These are phyloP conservation scores for Plasmodium falciparum DNA, from an alignment of 169 alveolate species.

Conservation along the genomic window DNA sequence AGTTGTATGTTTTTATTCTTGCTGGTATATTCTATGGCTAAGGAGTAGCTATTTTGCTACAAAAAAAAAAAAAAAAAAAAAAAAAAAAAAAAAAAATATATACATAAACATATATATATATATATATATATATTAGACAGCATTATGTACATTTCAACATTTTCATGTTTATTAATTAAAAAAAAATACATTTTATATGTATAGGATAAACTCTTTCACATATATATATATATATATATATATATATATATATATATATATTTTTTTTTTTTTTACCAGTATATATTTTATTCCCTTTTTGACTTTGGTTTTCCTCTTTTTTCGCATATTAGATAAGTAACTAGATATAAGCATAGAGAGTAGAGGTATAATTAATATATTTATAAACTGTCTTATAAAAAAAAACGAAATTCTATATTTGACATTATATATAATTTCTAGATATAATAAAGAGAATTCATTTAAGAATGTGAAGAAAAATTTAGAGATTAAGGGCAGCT, in stretches of 20 bases:
- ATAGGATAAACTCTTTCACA: neutral
- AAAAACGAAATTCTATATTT: slow-evolving; percentile 23
- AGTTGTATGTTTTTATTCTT: slow-evolving; percentile 33
- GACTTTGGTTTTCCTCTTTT: neutral
- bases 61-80: neutral
- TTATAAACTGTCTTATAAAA: slow-evolving; percentile 29
- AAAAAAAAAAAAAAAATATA: neutral
- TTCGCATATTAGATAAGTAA: neutral
- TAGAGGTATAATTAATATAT: slow-evolving; percentile 48
- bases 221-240: neutral
- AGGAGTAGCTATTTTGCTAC: neutral
- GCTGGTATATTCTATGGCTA: slow-evolving; percentile 1
- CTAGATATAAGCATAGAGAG: slow-evolving; percentile 7
- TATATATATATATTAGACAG: neutral
- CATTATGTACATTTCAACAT: no score
- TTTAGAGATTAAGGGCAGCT: slow-evolving; percentile 5
- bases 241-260: neutral
- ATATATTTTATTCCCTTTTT: neutral
- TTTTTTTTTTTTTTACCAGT: neutral
- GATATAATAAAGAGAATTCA: slow-evolving; percentile 41
- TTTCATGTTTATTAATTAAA: no score
- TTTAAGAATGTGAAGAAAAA: slow-evolving; percentile 16
- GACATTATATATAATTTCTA: slow-evolving; percentile 18
- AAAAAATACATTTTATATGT: no score
- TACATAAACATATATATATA: neutral